A percentile compares a stretch with the other conserved stretches of the same genome.
Conservation (phyloP, 1,284 basidiomycete genomes). For the Megacollybia platyphylla region DNA sequence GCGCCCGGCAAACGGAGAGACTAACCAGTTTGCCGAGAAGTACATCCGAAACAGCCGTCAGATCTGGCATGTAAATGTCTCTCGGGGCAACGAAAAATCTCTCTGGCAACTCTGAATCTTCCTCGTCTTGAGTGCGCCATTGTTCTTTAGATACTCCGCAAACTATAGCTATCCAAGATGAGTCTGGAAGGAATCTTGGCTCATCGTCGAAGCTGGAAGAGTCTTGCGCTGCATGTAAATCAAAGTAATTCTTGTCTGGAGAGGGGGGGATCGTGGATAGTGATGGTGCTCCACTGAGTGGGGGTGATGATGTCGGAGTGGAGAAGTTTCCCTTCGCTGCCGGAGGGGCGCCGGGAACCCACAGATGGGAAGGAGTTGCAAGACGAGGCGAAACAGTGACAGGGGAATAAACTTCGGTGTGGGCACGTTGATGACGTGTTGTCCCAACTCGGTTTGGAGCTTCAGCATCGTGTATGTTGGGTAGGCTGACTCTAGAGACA, state of each 20-base stretch:
- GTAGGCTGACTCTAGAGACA: not conserved
- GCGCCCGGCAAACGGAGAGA: conserved; percentile 5
- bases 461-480: not conserved
- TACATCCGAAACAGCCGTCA: conserved; percentile 65
- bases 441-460: too few relatives aligned
- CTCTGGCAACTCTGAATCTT: conserved; percentile 36
- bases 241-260: conserved; percentile 5
- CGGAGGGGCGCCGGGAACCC: conserved; percentile 38
- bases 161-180: conserved; percentile 65
- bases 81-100: conserved; percentile 64
- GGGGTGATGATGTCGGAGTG: conserved; percentile 7
- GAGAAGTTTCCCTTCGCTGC: conserved; percentile 16
- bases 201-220: conserved; percentile 8
- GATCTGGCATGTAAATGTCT: conserved; percentile 70
- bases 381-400: conserved; percentile 13
- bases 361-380: conserved; percentile 33
- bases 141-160: conserved; percentile 59
- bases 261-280: conserved; percentile 18
- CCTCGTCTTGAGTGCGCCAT: conserved; percentile 28
- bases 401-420: too few relatives aligned
- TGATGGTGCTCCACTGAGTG: conserved; percentile 6
- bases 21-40: conserved; percentile 62
- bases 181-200: conserved; percentile 42
- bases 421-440: too few relatives aligned
- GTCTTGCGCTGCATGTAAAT: not conserved